Evolutionary conservation across 2,329 filamentous ascomycete species (phyloP).

Genomic region (Neonectria faginata): DNA sequence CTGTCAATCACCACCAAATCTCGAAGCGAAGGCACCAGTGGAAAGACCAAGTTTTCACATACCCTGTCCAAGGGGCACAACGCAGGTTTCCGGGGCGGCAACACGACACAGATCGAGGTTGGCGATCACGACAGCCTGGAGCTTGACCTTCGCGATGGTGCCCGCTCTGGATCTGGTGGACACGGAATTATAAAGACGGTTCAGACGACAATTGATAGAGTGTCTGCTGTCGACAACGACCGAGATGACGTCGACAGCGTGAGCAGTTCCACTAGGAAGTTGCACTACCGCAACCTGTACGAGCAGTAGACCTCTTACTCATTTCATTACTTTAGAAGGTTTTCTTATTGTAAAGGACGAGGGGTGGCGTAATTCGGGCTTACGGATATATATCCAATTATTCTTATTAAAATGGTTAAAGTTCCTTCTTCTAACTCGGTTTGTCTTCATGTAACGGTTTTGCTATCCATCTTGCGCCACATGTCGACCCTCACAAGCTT

Average conservation of each 20-base stretch:
- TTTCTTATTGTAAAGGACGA: background rate
- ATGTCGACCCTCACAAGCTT: too few relatives aligned
- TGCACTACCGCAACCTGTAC: constrained; percentile 21
- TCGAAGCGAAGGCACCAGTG: background rate
- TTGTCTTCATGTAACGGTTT: too few relatives aligned
- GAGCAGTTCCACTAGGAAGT: constrained; percentile 32
- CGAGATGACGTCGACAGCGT: constrained; percentile 29
- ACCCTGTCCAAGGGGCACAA: constrained; percentile 7
- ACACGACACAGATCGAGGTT: constrained; percentile 21
- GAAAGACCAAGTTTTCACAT: background rate
- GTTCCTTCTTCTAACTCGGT: too few relatives aligned
- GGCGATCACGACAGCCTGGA: constrained; percentile 25
- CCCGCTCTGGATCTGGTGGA: background rate
- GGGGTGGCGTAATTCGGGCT: background rate
- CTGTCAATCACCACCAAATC: constrained; percentile 19
- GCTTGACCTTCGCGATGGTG: background rate
- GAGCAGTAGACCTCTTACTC: background rate
- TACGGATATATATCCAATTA: too few relatives aligned
- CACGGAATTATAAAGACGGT: constrained; percentile 38
- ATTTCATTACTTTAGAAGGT: background rate
- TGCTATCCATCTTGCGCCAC: too few relatives aligned
- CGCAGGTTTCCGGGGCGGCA: constrained; percentile 3
- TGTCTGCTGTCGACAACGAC: constrained; percentile 8
- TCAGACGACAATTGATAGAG: constrained; percentile 34
- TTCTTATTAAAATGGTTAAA: too few relatives aligned